Conservation (phyloP, 768 basidiomycete genomes). For the Candolleomyces eurysporus region DNA sequence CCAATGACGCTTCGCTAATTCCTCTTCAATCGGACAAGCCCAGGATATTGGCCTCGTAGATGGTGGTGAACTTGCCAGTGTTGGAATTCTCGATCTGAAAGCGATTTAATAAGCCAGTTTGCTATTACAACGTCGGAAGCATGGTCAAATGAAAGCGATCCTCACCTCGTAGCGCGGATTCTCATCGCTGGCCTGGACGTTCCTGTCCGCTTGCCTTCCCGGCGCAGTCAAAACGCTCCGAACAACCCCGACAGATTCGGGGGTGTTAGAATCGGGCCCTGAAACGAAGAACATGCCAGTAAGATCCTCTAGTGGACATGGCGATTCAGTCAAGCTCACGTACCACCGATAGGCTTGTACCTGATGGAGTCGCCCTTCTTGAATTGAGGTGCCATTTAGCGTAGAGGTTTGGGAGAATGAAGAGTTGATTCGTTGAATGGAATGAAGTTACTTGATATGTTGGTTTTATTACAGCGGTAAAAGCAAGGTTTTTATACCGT, state of each 20-base stretch:
- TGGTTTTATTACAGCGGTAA: too few relatives aligned
- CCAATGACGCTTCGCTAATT: too few relatives aligned
- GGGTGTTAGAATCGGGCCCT: slow-evolving; percentile 7
- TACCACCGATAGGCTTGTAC: slow-evolving; percentile 11
- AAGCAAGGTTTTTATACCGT: too few relatives aligned
- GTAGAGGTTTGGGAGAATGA: not conserved
- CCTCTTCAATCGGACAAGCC: too few relatives aligned
- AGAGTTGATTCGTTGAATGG: not conserved
- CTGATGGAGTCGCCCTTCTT: slow-evolving; percentile 5
- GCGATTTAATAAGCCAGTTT: not conserved
- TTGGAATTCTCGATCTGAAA: slow-evolving; percentile 6
- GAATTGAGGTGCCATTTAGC: slow-evolving; percentile 9
- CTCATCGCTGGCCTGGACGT: slow-evolving; percentile 7
- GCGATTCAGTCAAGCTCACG: not conserved
- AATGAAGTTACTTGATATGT: too few relatives aligned
- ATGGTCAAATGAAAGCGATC: not conserved
- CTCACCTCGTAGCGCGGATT: slow-evolving; percentile 4
- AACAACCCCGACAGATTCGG: slow-evolving; percentile 1
- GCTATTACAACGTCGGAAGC: not conserved
- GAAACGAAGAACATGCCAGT: too few relatives aligned
- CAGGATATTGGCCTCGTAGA: slow-evolving; percentile 6
- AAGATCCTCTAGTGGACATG: too few relatives aligned
- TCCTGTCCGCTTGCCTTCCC: slow-evolving; percentile 1
- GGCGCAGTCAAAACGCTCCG: not conserved
- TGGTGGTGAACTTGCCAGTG: slow-evolving; percentile 6